These are phyloP conservation scores for Fusarium sambucinum DNA, from an alignment of 2,329 filamentous ascomycete genomes.

Conservation along the genomic window DNA sequence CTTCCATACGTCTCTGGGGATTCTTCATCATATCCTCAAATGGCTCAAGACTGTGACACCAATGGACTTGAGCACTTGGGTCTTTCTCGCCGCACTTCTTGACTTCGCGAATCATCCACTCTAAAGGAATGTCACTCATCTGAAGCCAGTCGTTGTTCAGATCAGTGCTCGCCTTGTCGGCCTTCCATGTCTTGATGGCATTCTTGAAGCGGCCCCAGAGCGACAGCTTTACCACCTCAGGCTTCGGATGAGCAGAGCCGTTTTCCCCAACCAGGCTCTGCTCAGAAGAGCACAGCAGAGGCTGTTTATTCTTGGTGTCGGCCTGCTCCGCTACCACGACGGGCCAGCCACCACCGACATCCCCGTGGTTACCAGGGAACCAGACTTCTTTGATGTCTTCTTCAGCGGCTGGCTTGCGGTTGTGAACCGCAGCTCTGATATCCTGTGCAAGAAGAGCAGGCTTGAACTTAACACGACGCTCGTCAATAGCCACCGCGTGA, in stretches of 20 bases:
- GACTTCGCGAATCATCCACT: conserved; percentile 66
- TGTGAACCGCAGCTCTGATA: conserved; percentile 43
- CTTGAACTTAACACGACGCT: conserved; percentile 68
- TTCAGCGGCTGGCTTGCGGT: conserved; percentile 26
- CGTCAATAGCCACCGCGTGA: conserved; percentile 66
- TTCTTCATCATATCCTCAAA: conserved; percentile 53
- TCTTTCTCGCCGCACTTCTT: conserved; percentile 54
- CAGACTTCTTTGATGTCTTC: conserved; percentile 64
- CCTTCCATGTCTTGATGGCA: conserved; percentile 52
- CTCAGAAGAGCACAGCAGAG: neutral
- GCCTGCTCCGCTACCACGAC: conserved; percentile 43
- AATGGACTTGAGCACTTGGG: conserved; percentile 51
- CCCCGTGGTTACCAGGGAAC: conserved; percentile 67
- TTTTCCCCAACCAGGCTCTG: neutral
- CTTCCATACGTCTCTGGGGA: conserved; percentile 44
- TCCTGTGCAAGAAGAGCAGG: conserved; percentile 61
- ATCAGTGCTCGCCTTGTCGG: conserved; percentile 50
- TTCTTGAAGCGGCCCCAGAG: conserved; percentile 54
- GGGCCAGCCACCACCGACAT: conserved; percentile 67
- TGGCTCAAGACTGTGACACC: conserved; percentile 49
- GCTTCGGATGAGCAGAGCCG: neutral
- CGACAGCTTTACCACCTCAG: conserved; percentile 44
- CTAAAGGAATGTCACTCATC: conserved; percentile 63
- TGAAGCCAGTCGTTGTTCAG: conserved; percentile 53
- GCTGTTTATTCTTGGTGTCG: neutral